These are phyloP conservation scores for Pythium aquatile DNA, from an alignment of 352 stramenopile species.

Conservation along the genomic window DNA sequence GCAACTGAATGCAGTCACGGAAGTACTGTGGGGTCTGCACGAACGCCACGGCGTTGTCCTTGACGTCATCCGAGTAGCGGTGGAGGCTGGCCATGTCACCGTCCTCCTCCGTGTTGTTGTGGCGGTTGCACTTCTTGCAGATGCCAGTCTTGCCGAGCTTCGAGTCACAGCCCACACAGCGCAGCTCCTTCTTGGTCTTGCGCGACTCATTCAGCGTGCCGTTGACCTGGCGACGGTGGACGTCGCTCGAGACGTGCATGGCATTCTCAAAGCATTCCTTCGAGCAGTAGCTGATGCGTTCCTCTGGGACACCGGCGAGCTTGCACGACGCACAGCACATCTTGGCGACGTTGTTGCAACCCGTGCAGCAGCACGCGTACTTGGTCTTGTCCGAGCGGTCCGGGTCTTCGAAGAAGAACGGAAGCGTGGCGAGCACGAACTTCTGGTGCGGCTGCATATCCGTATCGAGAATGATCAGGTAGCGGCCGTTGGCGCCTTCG, in stretches of 20 bases:
- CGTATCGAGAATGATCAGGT: conserved; percentile 80
- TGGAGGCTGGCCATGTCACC: conserved; percentile 26
- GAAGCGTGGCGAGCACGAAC: conserved; percentile 69
- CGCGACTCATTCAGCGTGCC: conserved; percentile 33
- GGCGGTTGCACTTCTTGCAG: conserved; percentile 37
- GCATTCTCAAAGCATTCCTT: conserved; percentile 52
- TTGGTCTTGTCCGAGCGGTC: conserved; percentile 69
- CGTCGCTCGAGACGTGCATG: conserved; percentile 39
- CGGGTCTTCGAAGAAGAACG: conserved; percentile 82
- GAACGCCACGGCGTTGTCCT: conserved; percentile 44
- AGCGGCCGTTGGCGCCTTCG: conserved; percentile 73
- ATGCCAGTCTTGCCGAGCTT: conserved; percentile 33
- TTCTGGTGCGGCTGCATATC: conserved; percentile 84
- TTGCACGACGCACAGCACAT: conserved; percentile 51
- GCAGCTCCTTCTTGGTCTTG: conserved; percentile 34
- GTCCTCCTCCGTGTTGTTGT: conserved; percentile 23
- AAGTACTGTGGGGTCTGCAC: conserved; percentile 53
- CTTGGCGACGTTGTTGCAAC: conserved; percentile 42
- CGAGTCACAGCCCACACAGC: conserved; percentile 33
- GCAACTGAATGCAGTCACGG: conserved; percentile 38
- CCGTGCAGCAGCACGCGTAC: conserved; percentile 41
- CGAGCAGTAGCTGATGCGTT: conserved; percentile 49
- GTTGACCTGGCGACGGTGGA: conserved; percentile 46
- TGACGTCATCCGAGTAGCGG: conserved; percentile 40
- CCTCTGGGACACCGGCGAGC: conserved; percentile 41